These are phyloP conservation scores for Cladophialophora immunda DNA, from an alignment of 2,329 filamentous ascomycete species.

Conservation along the genomic window DNA sequence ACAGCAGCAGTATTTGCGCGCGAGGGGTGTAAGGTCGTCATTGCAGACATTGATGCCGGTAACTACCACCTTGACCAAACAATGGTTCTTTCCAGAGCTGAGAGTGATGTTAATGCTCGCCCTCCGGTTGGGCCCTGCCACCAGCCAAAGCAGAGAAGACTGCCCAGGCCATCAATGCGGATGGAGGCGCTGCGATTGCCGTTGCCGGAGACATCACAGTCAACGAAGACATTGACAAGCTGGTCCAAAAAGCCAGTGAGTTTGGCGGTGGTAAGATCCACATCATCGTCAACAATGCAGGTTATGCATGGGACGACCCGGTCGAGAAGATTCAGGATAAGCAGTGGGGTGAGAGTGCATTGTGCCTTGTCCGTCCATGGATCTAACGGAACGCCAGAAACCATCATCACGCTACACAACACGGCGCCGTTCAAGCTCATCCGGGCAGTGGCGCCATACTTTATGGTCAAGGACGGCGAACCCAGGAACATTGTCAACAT, in stretches of 20 bases:
- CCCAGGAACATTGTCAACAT: conserved; percentile 83
- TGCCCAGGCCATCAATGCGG: conserved; percentile 57
- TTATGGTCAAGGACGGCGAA: conserved; percentile 83
- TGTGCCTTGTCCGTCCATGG: not conserved
- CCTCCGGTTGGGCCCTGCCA: no score
- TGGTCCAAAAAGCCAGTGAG: conserved; percentile 76
- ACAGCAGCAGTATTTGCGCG: conserved; percentile 81
- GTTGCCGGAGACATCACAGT: conserved; percentile 80
- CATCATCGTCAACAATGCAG: conserved; percentile 89
- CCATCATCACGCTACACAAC: conserved; percentile 81
- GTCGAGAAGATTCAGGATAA: conserved; percentile 73
- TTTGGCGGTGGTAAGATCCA: conserved; percentile 89
- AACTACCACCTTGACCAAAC: conserved; percentile 67
- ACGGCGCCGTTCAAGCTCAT: conserved; percentile 87
- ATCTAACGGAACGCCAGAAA: conserved; percentile 57
- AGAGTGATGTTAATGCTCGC: no score
- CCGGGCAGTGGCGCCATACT: conserved; percentile 81
- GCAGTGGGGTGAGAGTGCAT: conserved; percentile 19
- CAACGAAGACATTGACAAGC: conserved; percentile 70
- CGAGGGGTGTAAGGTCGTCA: conserved; percentile 82
- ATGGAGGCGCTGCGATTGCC: conserved; percentile 73
- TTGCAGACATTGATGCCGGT: conserved; percentile 81
- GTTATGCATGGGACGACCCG: conserved; percentile 90
- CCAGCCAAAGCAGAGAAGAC: conserved; percentile 15
- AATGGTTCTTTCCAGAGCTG: conserved; percentile 11